Conservation (phyloP, 164 flowering plant species). For the grape (Vitis vinifera) region ASM3070453v1 NC_081808.1:2132501-2133000, state of each 20-base stretch:
- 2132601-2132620: slow-evolving; percentile 99
- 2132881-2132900: slow-evolving; percentile 99
- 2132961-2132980: slow-evolving; percentile 97
- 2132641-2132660: slow-evolving; percentile 99
- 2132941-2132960: slow-evolving; percentile 99
- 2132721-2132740: slow-evolving; percentile 99
- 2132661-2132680: slow-evolving; percentile 98
- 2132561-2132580: slow-evolving; percentile 99
- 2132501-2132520: too few species aligned
- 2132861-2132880: slow-evolving; percentile 80
- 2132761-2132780: slow-evolving; percentile 86
- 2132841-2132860: background rate
- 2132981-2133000: slow-evolving; percentile 17
- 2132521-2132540: slow-evolving; percentile 10
- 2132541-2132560: slow-evolving; percentile 99
- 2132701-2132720: slow-evolving; percentile 98
- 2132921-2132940: slow-evolving; percentile 99
- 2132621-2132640: slow-evolving; percentile 99
- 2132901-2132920: slow-evolving; percentile 99
- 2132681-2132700: background rate
- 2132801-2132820: too few species aligned
- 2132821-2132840: too few species aligned
- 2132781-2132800: too few species aligned
- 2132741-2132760: slow-evolving; percentile 98
- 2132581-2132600: slow-evolving; percentile 98